Evolutionary conservation across 495 filamentous ascomycete species (phyloP), one percentile per base, ranked within the genome.

Genomic region (Aspergillus campestris): DNA sequence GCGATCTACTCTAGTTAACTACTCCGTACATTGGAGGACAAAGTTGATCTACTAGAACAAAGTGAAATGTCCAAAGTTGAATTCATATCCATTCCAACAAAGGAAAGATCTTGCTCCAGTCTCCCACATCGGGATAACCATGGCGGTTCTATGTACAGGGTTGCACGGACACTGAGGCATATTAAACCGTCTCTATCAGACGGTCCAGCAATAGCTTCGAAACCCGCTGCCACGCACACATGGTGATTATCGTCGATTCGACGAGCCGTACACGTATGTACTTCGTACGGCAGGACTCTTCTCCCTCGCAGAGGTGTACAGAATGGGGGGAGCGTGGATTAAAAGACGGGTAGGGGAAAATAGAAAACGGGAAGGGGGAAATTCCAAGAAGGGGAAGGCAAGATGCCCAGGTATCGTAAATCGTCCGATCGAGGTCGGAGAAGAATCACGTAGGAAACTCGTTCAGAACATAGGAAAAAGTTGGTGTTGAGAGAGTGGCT

Each of bases 91-190:
- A 33, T 44, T 54, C 43, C 49, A 47, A 62, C 49, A 57, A 59
- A 67, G 52, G 55, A 57, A 63, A 62, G 51, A 48, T 53, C 49
- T 60, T 50, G 60, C 54, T 62, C 59, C 55, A 62, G 52, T 52
- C 51, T 43, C 57, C 50, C 51, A 45, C 43, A 47, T 49, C 53
- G 53, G 55, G 52, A 48, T 42, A 30, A 48, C 51, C 48, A 42
- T 42, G 48, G 28, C 43, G 39, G 45, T 43, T 48, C 44, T 47
- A 33, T 67, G 67, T 70, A 64, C 67, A 70, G 64, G 66, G 61
- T 57, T 60, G 66, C 59, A 61, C 48, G 42, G 57, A 46, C 57
- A 53, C 38, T 52, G 53, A 43, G 47, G 40, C 13, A 52, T 56
- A 28, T 45, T 33, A 35, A 51, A 27, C 34, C 31, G 18, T 44